Percentiles rank a stretch among this genome's conserved stretches.
Conservation (phyloP, 441 rosid genomes). For the Aquilaria agallochum region DNA sequence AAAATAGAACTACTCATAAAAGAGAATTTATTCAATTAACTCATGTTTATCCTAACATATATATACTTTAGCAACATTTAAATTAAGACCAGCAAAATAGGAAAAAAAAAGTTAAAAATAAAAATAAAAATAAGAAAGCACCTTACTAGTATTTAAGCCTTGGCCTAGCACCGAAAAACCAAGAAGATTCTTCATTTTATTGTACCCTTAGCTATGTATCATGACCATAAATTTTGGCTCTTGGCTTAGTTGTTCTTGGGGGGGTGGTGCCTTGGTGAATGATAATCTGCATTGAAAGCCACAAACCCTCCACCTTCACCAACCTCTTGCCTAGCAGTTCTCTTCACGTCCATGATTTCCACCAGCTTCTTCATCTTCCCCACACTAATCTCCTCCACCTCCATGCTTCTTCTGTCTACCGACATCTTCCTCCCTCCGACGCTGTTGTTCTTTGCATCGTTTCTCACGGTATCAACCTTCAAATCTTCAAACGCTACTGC, state of each 20-base stretch:
- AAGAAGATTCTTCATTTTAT: no score
- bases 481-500: conserved; percentile 8
- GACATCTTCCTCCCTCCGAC: conserved; percentile 20
- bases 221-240: neutral
- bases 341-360: conserved; percentile 7
- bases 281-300: conserved; percentile 69
- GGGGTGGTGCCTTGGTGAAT: conserved; percentile 73
- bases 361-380: neutral
- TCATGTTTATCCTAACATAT: no score
- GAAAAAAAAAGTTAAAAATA: no score
- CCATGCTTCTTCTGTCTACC: neutral
- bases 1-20: no score
- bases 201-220: no score
- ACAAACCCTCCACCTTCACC: conserved; percentile 40
- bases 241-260: conserved; percentile 61
- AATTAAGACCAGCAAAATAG: no score
- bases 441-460: neutral
- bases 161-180: no score
- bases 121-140: no score
- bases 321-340: neutral
- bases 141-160: no score
- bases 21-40: no score
- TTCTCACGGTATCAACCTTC: neutral
- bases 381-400: neutral
- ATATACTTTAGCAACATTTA: no score